Evolutionary conservation across 108 stramenopile species (phyloP), one percentile per base, ranked within the genome.

Genomic region (Skeletonema menzelii): DNA sequence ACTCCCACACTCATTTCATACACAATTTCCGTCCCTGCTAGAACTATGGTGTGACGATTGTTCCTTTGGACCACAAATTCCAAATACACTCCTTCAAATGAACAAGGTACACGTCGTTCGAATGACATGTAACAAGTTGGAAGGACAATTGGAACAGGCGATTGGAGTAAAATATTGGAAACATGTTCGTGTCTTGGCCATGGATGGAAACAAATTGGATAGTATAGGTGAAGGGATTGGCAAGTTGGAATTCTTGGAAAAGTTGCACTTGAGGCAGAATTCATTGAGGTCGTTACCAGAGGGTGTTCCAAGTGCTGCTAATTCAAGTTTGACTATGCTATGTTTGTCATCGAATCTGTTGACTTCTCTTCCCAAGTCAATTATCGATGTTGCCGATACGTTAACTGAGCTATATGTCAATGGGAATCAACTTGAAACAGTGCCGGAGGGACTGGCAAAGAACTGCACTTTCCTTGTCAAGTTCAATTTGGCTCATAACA

Each of bases 21-120:
- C 63, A 27, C 57, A 66, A 35, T 72, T 72, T 13, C 67, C 67
- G 14, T 84, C 85, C 0, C 73, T 89, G 12, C 67, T 80, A 38
- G 69, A 84, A 63, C 42, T 89, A n/a, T 89, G 85, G 86, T 73
- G 82, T 47, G 88, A 89, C 35, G 85, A 89, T 75, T 89, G 88
- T 63, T 61, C 69, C 31, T 67, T 89, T 55, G 56, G 70, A 10
- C 86, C 86, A 11, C 15, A 49, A 0, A 66, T 89, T 30, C 86
- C 88, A 11, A 15, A 34, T 2, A 72, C 73, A 11, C 37, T 89
- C 3, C 32, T 74, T 19, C 37, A 79, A 24, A 37, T 90, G 19
- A 6, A 71, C 13, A 56, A 80, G 12, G 67, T 90, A 35, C 59
- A 82, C 26, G 65, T 59, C 6, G 71, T 90, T 37, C 79, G 84